A percentile compares a stretch with the other conserved stretches of the same genome.
Conservation (phyloP, 2,329 filamentous ascomycete species). For the Epichloe festucae region DNA sequence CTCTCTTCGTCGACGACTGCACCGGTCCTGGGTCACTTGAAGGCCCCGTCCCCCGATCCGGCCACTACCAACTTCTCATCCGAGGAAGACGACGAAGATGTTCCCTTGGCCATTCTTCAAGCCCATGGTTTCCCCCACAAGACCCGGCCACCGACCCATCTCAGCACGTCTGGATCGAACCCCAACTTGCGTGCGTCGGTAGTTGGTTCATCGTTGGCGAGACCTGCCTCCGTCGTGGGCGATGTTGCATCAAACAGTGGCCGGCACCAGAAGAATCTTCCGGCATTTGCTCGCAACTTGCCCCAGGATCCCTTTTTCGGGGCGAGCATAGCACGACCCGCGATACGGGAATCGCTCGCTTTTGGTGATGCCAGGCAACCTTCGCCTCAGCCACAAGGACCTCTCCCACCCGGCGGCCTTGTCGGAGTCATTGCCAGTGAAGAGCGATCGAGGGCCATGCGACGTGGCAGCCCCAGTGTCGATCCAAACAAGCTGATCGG, state of each 20-base stretch:
- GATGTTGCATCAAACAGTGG: slow-evolving; percentile 26
- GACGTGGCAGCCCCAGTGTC: slow-evolving; percentile 63
- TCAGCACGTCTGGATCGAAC: slow-evolving; percentile 53
- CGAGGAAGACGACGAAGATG: slow-evolving; percentile 82
- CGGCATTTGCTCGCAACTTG: slow-evolving; percentile 70
- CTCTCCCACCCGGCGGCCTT: slow-evolving; percentile 58
- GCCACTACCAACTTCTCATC: slow-evolving; percentile 44
- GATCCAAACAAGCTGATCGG: slow-evolving; percentile 30
- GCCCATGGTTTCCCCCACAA: slow-evolving; percentile 83
- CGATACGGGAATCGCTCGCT: slow-evolving; percentile 61
- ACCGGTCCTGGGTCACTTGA: slow-evolving; percentile 38
- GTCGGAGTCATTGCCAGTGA: slow-evolving; percentile 82
- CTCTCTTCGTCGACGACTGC: slow-evolving; percentile 48
- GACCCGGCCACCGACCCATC: slow-evolving; percentile 57
- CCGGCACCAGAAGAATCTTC: slow-evolving; percentile 38
- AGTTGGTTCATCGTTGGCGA: slow-evolving; percentile 28
- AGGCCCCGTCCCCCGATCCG: slow-evolving; percentile 22
- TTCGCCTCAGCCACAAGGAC: slow-evolving; percentile 23
- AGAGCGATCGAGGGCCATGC: slow-evolving; percentile 64
- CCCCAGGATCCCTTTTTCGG: slow-evolving; percentile 79
- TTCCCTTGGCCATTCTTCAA: slow-evolving; percentile 73
- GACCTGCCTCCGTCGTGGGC: slow-evolving; percentile 39
- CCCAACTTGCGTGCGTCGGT: slow-evolving; percentile 53
- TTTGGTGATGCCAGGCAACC: slow-evolving; percentile 42
- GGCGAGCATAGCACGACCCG: slow-evolving; percentile 58